Evolutionary conservation across 352 stramenopile species (phyloP), one percentile per base, ranked within the genome.

Genomic region (Globisporangium viniferum): DNA sequence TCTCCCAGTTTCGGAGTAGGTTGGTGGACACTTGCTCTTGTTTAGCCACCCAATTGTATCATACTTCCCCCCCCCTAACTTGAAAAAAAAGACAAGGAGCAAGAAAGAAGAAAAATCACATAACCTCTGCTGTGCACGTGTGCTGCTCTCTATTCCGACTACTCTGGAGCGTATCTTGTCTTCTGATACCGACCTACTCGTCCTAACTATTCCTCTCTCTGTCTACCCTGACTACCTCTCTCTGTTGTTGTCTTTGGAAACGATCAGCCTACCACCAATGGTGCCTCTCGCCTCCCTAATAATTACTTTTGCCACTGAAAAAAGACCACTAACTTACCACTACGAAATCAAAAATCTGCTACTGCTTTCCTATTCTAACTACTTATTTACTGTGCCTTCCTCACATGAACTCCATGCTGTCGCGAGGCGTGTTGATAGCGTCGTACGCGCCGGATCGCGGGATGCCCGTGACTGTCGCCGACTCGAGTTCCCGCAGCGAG

Each of bases 391-490:
- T 20, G 3, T 22, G 15, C 44, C 18, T 51, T 24, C 6, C 44
- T 41, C 60, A 68, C 44, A 65, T 57, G 6, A 69, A 20, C 46
- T 24, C 54, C 5, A 49, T 29, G 54, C 48, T 36, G 15, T 41
- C 27, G 12, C 62, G 67, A 29, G 67, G 61, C 8, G 61, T 72
- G 41, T 15, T 60, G 7, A 54, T 39, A 7, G 62, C 62, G 20
- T 33, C 33, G 35, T 72, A 68, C 29, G 14, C 33, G 44, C 27
- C 51, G 4, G 18, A 14, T 22, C 53, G 35, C 12, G 24, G 51
- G 35, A n/a, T 49, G 12, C 22, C 56, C 41, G 73, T 58, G 35
- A 66, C 64, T 6, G 76, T 86, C 20, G 62, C 71, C 0, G 67
- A 62, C 64, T 82, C 74, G 48, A 65, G 31, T n/a, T 65, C 65